Evolutionary conservation across 495 filamentous ascomycete species (phyloP).

Genomic region (Penicillium herquei): DNA sequence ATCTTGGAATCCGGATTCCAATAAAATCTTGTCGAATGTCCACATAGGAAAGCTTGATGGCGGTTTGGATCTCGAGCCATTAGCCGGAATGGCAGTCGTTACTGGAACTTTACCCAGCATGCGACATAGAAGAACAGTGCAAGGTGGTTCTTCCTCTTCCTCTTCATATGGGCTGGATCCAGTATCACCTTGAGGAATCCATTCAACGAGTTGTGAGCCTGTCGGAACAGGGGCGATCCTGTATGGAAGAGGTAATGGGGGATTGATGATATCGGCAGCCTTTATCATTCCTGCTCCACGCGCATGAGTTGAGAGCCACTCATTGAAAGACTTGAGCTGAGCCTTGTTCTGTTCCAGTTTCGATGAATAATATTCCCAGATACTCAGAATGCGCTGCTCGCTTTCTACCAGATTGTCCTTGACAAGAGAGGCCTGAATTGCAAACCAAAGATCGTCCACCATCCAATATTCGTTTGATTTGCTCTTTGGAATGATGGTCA

Average conservation of each 20-base stretch:
- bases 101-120: background rate
- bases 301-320: background rate
- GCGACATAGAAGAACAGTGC: background rate
- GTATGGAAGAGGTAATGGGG: background rate
- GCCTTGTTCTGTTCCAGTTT: background rate
- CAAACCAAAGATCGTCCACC: background rate
- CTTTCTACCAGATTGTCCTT: background rate
- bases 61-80: too few relatives aligned
- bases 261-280: background rate
- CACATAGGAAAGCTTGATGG: too few relatives aligned
- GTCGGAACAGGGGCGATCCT: background rate
- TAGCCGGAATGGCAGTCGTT: too few relatives aligned
- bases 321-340: background rate
- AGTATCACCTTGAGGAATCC: background rate
- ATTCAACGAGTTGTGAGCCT: background rate
- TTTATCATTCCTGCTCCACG: too few relatives aligned
- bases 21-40: too few relatives aligned
- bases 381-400: background rate
- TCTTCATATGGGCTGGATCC: background rate
- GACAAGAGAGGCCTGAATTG: background rate
- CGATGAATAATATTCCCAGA: conserved; percentile 4
- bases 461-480: background rate
- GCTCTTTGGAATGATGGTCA: background rate
- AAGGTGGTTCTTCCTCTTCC: background rate
- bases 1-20: too few relatives aligned